Evolutionary conservation across 352 stramenopile species (phyloP), one percentile per base, ranked within the genome.

Genomic region (Phytophthora multivora): DNA sequence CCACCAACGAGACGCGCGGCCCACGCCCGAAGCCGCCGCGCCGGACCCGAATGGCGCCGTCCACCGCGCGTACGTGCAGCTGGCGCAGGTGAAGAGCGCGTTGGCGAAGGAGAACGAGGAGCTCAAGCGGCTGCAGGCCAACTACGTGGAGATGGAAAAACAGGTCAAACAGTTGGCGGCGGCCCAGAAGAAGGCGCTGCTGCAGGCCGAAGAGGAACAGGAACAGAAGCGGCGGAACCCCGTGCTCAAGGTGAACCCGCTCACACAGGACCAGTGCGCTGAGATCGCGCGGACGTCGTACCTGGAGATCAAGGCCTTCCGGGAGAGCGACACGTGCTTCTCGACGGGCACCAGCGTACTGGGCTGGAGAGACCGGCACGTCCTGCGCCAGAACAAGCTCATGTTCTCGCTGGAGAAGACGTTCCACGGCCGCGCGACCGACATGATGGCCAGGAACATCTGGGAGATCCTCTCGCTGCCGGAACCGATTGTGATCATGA

Each of bases 331-430:
- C 8, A 70, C 72, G 5, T 71, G 72, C 25, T 75, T 75, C 48
- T 83, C 79, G 1, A 89, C 80, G 0, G 82, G 80, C 9, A 79
- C 70, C 21, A 86, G 69, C 28, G 69, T 91, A 18, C 69, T 91
- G 38, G 82, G 82, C n/a, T 91, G 82, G 82, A 67, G 74, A 46
- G 82, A 91, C 41, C 74, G 67, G 7, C 82, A 87, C 55, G 59
- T 71, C 19, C 54, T 86, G 23, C 65, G 51, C 42, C 57, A 68
- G 9, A 73, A 89, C 50, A 77, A 80, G 33, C 73, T 91, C 47
- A 78, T 75, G 64, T 91, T 89, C 49, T 78, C 79, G 4, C 59
- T 91, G 13, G 78, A 91, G 59, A 91, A 91, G 61, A 63, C 63
- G 2, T 91, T 89, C 47, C 50, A 66, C 13, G 65, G 63, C 15